Evolutionary conservation across 2,329 filamentous ascomycete species (phyloP).

Genomic region (Akanthomyces muscarius): DNA sequence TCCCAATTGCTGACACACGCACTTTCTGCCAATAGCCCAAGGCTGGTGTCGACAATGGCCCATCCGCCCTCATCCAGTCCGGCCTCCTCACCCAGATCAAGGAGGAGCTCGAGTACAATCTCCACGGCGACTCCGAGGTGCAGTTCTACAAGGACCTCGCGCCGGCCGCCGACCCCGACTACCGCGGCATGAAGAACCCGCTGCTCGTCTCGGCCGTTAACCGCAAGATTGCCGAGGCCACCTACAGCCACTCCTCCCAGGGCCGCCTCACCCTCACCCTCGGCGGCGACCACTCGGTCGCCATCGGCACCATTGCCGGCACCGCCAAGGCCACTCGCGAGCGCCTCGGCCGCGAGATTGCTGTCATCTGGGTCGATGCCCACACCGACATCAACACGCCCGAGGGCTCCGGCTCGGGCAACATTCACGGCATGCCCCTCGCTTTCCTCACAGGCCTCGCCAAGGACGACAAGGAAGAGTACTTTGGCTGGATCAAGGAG

Average conservation of each 20-base stretch:
- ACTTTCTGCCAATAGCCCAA: constrained; percentile 60
- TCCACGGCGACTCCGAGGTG: constrained; percentile 78
- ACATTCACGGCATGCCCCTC: constrained; percentile 97
- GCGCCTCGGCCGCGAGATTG: constrained; percentile 75
- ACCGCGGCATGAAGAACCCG: constrained; percentile 93
- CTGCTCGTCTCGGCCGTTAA: constrained; percentile 83
- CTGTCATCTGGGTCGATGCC: constrained; percentile 97
- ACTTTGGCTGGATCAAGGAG: constrained; percentile 84
- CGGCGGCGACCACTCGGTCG: constrained; percentile 93
- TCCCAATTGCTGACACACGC: not conserved
- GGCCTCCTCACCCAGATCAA: constrained; percentile 81
- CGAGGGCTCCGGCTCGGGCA: constrained; percentile 82
- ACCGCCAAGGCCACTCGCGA: constrained; percentile 83
- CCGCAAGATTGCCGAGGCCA: constrained; percentile 71
- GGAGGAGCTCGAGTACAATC: constrained; percentile 81
- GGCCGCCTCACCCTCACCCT: constrained; percentile 89
- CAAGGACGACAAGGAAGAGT: constrained; percentile 67
- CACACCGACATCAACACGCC: constrained; percentile 98
- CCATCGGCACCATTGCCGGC: constrained; percentile 87
- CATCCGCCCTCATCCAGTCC: constrained; percentile 80
- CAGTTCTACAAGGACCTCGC: constrained; percentile 77
- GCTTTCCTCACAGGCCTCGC: constrained; percentile 86
- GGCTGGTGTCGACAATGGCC: constrained; percentile 84
- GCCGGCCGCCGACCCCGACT: constrained; percentile 68
- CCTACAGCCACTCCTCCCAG: constrained; percentile 78